A percentile compares a stretch with the other conserved stretches of the same genome.
Conservation (phyloP, 2,329 filamentous ascomycete species). For the Colletotrichum nymphaeae region DNA sequence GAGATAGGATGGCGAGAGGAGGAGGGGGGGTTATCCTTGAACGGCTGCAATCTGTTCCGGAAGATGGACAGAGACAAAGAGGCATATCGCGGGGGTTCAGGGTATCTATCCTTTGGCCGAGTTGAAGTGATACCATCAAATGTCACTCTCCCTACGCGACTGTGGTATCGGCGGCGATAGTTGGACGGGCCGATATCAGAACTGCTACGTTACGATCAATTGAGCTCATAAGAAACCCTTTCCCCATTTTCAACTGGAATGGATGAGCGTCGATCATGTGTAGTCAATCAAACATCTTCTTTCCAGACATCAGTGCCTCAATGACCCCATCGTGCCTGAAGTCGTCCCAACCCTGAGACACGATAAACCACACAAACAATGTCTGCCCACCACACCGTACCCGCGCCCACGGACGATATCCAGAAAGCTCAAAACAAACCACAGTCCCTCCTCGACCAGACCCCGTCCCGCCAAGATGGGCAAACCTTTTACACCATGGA, state of each 20-base stretch:
- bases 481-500: slow-evolving; percentile 1
- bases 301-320: not conserved
- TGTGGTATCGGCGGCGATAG: not conserved
- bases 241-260: not conserved
- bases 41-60: not conserved
- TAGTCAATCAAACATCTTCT: not conserved
- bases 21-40: not conserved
- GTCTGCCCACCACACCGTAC: slow-evolving; percentile 1
- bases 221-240: not conserved
- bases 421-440: not conserved
- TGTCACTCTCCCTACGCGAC: not conserved
- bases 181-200: not conserved
- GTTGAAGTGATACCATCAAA: not conserved
- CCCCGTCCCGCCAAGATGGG: not conserved
- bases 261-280: not conserved
- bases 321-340: not conserved
- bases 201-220: not conserved
- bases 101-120: too few relatives aligned
- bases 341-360: slow-evolving; percentile 29
- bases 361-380: not conserved
- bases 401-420: slow-evolving; percentile 15
- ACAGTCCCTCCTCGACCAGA: not conserved
- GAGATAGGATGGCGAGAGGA: not conserved
- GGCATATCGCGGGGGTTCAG: not conserved
- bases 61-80: not conserved